Conservation (phyloP, 768 basidiomycete genomes). For the Pisolithus marmoratus region DNA sequence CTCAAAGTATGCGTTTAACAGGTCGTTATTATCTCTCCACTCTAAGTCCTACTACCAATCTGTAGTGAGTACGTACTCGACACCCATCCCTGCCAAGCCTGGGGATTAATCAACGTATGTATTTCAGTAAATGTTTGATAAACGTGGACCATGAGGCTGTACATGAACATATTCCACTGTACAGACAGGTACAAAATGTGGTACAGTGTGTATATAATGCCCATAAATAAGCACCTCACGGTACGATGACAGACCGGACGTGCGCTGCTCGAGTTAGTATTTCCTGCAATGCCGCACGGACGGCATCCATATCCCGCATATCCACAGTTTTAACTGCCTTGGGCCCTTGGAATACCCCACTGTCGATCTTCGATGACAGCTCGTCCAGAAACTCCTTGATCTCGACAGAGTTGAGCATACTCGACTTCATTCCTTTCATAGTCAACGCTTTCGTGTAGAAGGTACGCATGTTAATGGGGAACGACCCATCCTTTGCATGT, state of each 20-base stretch:
- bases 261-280: constrained; percentile 23
- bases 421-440: constrained; percentile 28
- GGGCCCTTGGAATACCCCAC: constrained; percentile 23
- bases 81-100: no score
- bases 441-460: constrained; percentile 28
- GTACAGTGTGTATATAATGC: neutral
- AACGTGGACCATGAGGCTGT: no score
- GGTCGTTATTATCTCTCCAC: no score
- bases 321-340: constrained; percentile 17
- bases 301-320: constrained; percentile 14
- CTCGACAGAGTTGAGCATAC: constrained; percentile 14
- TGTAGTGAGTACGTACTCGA: no score
- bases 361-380: constrained; percentile 26
- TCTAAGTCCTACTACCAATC: no score
- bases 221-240: constrained; percentile 3
- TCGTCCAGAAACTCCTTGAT: constrained; percentile 25
- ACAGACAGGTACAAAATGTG: neutral
- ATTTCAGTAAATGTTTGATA: no score
- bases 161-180: no score
- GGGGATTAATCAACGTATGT: no score
- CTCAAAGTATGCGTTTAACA: no score
- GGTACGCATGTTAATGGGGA: constrained; percentile 25
- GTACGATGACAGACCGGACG: constrained; percentile 24
- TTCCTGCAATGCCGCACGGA: constrained; percentile 18
- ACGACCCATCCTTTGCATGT: constrained; percentile 27